Evolutionary conservation across 1,284 basidiomycete species (phyloP), one percentile per base, ranked within the genome.

Genomic region (Tylopilus microsporus): DNA sequence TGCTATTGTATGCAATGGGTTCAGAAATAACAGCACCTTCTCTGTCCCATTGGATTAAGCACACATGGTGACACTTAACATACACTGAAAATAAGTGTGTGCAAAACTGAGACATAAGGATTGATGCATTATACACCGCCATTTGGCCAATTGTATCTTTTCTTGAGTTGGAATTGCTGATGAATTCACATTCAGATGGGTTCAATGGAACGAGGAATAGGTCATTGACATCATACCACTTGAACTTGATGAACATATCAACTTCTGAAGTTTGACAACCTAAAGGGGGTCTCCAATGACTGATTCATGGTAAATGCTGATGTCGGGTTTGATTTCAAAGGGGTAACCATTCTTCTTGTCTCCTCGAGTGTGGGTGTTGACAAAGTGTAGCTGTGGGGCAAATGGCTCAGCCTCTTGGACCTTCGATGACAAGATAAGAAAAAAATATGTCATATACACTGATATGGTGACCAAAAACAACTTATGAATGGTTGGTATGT

Each of bases 221-320:
- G 11, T 43, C 11, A 43, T 19, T 9, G 18, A n/a, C 3, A 19
- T 48, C 42, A 21, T 42, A 11, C 50, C 56, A 57, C 39, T 57
- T 57, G 46, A 57, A 57, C 15, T 57, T 15, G 30, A 57, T n/a
- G 11, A 34, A 30, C 9, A 57, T 34, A n/a, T 57, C 19, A 16
- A 53, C 12, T 5, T 21, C 4, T 4, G 30, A 15, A 16, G 52
- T 5, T 25, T 49, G 32, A 19, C 56, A 53, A n/a, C n/a, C 18
- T 13, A 9, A 8, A 36, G 15, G 15, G 45, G 7, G 39, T 12
- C 19, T 7, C 15, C 3, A 7, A 36, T 32, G 3, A 37, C 12
- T 4, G 21, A 25, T 3, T 30, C 11, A 13, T 25, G 45, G 21
- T 55, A 55, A 10, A 55, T 25, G 13, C 25, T n/a, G 11, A 55